Conservation (phyloP, 2,329 filamentous ascomycete species). For the Drechslera avenae region DNA sequence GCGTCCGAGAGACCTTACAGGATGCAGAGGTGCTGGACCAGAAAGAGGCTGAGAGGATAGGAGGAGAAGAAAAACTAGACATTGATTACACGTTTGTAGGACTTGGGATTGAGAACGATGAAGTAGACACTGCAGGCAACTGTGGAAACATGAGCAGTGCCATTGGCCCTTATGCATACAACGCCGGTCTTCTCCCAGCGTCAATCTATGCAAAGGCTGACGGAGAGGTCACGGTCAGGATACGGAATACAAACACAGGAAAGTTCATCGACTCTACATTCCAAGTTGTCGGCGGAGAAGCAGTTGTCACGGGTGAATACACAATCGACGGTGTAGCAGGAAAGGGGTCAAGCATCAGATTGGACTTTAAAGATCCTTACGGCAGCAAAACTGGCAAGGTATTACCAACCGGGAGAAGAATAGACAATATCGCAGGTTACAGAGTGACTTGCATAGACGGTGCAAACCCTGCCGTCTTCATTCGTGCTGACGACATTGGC, state of each 20-base stretch:
- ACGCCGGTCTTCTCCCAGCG: slow-evolving; percentile 57
- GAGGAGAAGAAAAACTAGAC: slow-evolving; percentile 46
- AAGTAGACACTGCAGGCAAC: slow-evolving; percentile 70
- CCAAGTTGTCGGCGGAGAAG: slow-evolving; percentile 55
- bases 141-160: slow-evolving; percentile 82
- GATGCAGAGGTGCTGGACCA: slow-evolving; percentile 1
- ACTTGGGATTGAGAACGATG: slow-evolving; percentile 65
- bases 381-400: slow-evolving; percentile 67
- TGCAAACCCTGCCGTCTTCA: slow-evolving; percentile 68
- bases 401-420: slow-evolving; percentile 63
- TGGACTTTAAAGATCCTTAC: slow-evolving; percentile 67
- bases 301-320: slow-evolving; percentile 60
- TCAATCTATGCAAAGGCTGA: slow-evolving; percentile 33
- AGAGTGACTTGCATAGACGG: slow-evolving; percentile 66
- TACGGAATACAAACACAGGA: slow-evolving; percentile 73
- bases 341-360: slow-evolving; percentile 60
- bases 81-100: slow-evolving; percentile 75
- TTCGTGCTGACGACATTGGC: slow-evolving; percentile 60
- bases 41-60: neutral
- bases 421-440: slow-evolving; percentile 59
- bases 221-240: slow-evolving; percentile 57
- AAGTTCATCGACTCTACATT: slow-evolving; percentile 68
- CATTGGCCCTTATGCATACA: slow-evolving; percentile 65
- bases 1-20: slow-evolving; percentile 8
- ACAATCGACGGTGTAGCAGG: slow-evolving; percentile 69